A percentile compares a stretch with the other conserved stretches of the same genome.
Evolutionary conservation across 176 grass and related monocot species (phyloP).

Genomic region (Melocanna baccifera): DNA sequence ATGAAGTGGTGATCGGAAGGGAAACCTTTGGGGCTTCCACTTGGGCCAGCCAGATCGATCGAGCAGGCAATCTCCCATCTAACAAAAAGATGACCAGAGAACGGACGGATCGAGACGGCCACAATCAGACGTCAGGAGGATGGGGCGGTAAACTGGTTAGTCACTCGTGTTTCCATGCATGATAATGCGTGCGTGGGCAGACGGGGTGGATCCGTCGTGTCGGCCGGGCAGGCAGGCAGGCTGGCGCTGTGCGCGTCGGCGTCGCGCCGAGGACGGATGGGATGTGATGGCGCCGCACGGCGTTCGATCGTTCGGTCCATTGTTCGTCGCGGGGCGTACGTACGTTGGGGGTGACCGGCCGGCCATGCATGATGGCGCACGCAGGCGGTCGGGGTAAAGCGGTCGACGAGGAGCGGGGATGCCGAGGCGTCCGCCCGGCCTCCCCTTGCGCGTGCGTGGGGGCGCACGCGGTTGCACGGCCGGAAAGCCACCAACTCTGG

Average conservation of each 20-base stretch:
- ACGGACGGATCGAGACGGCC: neutral
- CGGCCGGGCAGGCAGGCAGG: neutral
- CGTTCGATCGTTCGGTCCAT: neutral
- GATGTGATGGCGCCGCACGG: neutral
- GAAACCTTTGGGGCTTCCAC: neutral
- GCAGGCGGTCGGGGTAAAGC: neutral
- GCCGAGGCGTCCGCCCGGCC: neutral
- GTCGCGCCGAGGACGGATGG: neutral
- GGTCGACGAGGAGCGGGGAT: neutral
- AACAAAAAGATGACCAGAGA: neutral
- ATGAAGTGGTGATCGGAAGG: neutral
- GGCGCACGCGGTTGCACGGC: slow-evolving; percentile 22
- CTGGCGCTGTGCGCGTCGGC: neutral
- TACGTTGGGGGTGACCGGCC: neutral
- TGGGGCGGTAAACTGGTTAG: neutral
- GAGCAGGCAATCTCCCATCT: neutral
- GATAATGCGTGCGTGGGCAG: neutral
- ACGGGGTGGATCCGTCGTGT: slow-evolving; percentile 3
- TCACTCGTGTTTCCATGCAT: slow-evolving; percentile 3
- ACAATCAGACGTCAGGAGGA: neutral
- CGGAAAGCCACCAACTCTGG: slow-evolving; percentile 5
- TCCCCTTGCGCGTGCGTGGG: neutral
- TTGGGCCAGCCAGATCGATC: neutral
- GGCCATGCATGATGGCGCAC: neutral
- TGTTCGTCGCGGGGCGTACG: neutral